A percentile compares a stretch with the other conserved stretches of the same genome.
phyloP scores from a whole-genome alignment of 2,329 filamentous ascomycete species.

The Arthrocladium fulminans region DNA sequence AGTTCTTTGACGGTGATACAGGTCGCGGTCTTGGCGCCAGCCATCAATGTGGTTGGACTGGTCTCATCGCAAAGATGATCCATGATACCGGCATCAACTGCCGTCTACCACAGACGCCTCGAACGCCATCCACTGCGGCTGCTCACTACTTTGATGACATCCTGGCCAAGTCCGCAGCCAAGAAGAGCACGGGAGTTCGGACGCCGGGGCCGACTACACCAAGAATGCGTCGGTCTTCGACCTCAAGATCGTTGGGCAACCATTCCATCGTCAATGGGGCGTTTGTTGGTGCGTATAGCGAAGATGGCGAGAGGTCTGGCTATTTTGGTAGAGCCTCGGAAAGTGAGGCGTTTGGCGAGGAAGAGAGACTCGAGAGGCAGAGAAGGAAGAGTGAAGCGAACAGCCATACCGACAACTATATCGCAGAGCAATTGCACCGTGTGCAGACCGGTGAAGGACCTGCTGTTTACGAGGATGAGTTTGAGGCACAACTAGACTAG shows the following conservation, averaged over 20 bases:
- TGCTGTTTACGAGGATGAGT: conserved; percentile 51
- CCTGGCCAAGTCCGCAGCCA: conserved; percentile 42
- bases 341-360: conserved; percentile 19
- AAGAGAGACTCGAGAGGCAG: conserved; percentile 24
- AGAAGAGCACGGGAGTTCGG: conserved; percentile 20
- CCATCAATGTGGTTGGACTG: conserved; percentile 96
- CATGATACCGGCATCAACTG: conserved; percentile 91
- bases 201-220: conserved; percentile 28
- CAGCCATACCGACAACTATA: conserved; percentile 68
- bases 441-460: conserved; percentile 50
- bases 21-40: conserved; percentile 83
- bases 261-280: conserved; percentile 36
- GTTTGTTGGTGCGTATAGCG: conserved; percentile 18
- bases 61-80: conserved; percentile 90
- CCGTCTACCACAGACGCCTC: conserved; percentile 84
- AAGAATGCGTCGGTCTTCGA: conserved; percentile 38
- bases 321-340: conserved; percentile 11
- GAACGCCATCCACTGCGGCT: conserved; percentile 73
- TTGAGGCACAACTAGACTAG: conserved; percentile 48
- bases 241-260: conserved; percentile 70
- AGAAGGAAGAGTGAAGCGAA: conserved; percentile 46
- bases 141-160: conserved; percentile 94
- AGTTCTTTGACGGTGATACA: conserved; percentile 91
- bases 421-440: conserved; percentile 68
- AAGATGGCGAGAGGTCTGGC: conserved; percentile 31